These are phyloP conservation scores for Botryosphaeria dothidea DNA, from an alignment of 2,329 filamentous ascomycete genomes.

Conservation along the genomic window DNA sequence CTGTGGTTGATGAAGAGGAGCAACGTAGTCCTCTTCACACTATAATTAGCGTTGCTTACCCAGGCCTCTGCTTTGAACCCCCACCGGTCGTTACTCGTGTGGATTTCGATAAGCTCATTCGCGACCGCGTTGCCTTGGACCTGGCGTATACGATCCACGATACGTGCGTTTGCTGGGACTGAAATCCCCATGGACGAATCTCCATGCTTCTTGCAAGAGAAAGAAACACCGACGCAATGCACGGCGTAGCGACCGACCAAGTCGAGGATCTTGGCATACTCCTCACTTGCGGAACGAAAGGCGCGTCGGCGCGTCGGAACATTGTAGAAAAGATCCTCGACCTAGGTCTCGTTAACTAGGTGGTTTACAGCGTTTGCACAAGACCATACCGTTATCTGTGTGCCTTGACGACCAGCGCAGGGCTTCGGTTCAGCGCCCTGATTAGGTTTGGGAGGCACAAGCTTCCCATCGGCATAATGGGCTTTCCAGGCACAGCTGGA, in stretches of 20 bases:
- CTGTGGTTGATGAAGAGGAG: constrained; percentile 96
- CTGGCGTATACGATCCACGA: constrained; percentile 82
- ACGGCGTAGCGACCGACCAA: constrained; percentile 91
- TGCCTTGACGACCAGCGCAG: constrained; percentile 83
- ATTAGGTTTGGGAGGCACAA: constrained; percentile 82
- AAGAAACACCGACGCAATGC: constrained; percentile 87
- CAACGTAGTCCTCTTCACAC: constrained; percentile 83
- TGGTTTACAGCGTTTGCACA: neutral
- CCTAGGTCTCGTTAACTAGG: constrained; percentile 40
- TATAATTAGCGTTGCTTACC: constrained; percentile 92
- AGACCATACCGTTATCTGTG: constrained; percentile 76
- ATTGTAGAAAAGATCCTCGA: constrained; percentile 97
- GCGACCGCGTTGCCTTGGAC: constrained; percentile 83
- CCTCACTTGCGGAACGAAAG: constrained; percentile 88
- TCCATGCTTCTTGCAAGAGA: constrained; percentile 95
- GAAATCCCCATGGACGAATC: constrained; percentile 82
- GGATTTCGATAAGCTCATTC: constrained; percentile 81
- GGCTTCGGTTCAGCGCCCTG: constrained; percentile 84
- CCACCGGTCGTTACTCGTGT: constrained; percentile 71
- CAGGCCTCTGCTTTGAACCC: constrained; percentile 81
- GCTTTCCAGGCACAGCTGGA: constrained; percentile 90
- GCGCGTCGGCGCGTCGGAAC: constrained; percentile 84
- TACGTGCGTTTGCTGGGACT: constrained; percentile 70
- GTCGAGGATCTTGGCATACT: constrained; percentile 97
- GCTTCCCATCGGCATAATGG: constrained; percentile 79